Evolutionary conservation across 768 basidiomycete species (phyloP).

Genomic region (Favolaschia claudopus): DNA sequence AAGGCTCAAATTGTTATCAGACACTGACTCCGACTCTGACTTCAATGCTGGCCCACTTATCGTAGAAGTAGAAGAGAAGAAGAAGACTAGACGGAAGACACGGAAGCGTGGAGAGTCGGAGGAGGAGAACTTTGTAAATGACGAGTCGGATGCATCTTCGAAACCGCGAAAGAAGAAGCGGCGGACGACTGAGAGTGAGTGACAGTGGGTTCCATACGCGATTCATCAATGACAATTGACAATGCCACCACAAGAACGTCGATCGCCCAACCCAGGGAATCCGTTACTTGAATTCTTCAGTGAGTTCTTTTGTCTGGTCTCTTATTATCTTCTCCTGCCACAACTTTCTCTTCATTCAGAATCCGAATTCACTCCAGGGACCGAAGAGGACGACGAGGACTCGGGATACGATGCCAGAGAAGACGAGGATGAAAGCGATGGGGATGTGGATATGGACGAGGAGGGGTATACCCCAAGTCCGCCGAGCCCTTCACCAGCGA

Average conservation of each 20-base stretch:
- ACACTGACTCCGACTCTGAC: constrained; percentile 58
- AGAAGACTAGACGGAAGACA: constrained; percentile 30
- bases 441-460: too few species aligned
- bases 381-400: constrained; percentile 34
- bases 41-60: constrained; percentile 52
- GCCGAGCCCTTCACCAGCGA: constrained; percentile 6
- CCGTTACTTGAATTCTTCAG: constrained; percentile 61
- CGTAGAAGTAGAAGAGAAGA: constrained; percentile 29
- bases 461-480: constrained; percentile 25
- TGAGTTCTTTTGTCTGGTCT: constrained; percentile 28
- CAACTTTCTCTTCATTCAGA: constrained; percentile 48
- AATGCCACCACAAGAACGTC: constrained; percentile 11
- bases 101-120: constrained; percentile 37
- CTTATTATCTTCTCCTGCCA: background rate
- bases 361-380: constrained; percentile 58
- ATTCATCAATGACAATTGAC: background rate
- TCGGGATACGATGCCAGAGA: constrained; percentile 24
- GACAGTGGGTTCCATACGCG: background rate
- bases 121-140: too few species aligned
- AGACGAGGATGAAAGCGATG: constrained; percentile 31
- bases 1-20: constrained; percentile 28
- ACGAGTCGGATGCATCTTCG: background rate
- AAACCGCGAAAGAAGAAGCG: constrained; percentile 9
- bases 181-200: background rate
- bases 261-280: constrained; percentile 42